Evolutionary conservation across 805 yeast species (phyloP).

Genomic region (Teunomyces cretensis): DNA sequence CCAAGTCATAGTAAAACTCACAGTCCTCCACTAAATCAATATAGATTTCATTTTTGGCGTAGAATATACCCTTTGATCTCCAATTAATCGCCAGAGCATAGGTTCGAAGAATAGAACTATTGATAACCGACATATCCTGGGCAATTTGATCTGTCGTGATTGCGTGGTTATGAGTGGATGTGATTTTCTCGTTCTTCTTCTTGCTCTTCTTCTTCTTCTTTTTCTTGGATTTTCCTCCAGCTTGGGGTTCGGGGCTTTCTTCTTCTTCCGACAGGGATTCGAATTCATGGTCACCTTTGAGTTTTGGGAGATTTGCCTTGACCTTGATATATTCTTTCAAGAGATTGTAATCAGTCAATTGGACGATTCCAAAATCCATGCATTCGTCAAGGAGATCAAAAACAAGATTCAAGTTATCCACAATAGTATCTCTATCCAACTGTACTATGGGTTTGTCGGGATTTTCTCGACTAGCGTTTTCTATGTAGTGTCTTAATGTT

Average conservation of each 20-base stretch:
- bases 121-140: slow-evolving; percentile 35
- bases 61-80: slow-evolving; percentile 47
- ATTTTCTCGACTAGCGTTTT: neutral
- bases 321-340: slow-evolving; percentile 75
- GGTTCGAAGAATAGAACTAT: slow-evolving; percentile 72
- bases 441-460: neutral
- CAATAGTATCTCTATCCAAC: slow-evolving; percentile 53
- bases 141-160: slow-evolving; percentile 30
- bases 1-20: slow-evolving; percentile 37
- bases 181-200: slow-evolving; percentile 17
- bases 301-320: slow-evolving; percentile 33
- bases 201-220: slow-evolving; percentile 10
- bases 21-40: slow-evolving; percentile 41
- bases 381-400: slow-evolving; percentile 87
- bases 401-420: slow-evolving; percentile 72
- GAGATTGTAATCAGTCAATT: slow-evolving; percentile 75
- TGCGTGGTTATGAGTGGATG: slow-evolving; percentile 41
- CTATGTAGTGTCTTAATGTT: slow-evolving; percentile 28
- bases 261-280: slow-evolving; percentile 12
- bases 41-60: slow-evolving; percentile 44
- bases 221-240: slow-evolving; percentile 10
- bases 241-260: neutral
- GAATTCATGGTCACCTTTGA: slow-evolving; percentile 9
- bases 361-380: slow-evolving; percentile 86
- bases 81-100: slow-evolving; percentile 58